Evolutionary conservation across 2,329 filamentous ascomycete genomes (phyloP), one percentile per base, ranked within the genome.

Genomic region (Nothomitra cinnamomea): DNA sequence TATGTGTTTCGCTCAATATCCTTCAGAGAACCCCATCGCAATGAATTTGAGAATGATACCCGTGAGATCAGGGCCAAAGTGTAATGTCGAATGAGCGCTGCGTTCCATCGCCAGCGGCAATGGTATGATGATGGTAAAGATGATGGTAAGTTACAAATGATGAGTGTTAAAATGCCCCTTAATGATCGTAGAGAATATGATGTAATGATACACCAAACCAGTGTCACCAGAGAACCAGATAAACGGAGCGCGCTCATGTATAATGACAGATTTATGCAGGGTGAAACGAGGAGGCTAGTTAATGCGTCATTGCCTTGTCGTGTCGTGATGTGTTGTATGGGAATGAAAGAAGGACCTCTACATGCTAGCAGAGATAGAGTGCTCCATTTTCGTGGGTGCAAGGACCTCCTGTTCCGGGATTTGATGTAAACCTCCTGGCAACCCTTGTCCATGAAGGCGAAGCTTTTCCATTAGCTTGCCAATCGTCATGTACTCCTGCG

Each of bases 401-500:
- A 47, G 19, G 42, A 57, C 56, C 19, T 66, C 63, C 54, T 64
- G 60, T 52, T 66, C 65, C 7, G 61, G 60, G 49, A 67, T 67
- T 35, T 63, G 60, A 56, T 65, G 63, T 22, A 67, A 60, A 7
- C 63, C 28, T 3, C 53, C 43, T 7, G 53, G 53, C 21, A 54
- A 15, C 10, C 22, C 28, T 12, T 47, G 21, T 2, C 40, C 50
- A 38, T 59, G 55, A 5, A 42, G 48, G 53, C 58, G 35, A 28
- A 95, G 74, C 67, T 90, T 94, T 66, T 94, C 85, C 65, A 89
- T 90, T 58, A 95, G 70, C 64, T 87, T 87, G 17, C 87, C 75
- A 49, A 95, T 80, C 2, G 80, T 79, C 58, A 85, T 67, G 64
- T 83, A 89, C 58, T 95, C 89, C 60, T 78, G 77, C 48, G 87